phyloP scores from a whole-genome alignment of 148 eudicot species.

The Polygonum maritimum region DNA sequence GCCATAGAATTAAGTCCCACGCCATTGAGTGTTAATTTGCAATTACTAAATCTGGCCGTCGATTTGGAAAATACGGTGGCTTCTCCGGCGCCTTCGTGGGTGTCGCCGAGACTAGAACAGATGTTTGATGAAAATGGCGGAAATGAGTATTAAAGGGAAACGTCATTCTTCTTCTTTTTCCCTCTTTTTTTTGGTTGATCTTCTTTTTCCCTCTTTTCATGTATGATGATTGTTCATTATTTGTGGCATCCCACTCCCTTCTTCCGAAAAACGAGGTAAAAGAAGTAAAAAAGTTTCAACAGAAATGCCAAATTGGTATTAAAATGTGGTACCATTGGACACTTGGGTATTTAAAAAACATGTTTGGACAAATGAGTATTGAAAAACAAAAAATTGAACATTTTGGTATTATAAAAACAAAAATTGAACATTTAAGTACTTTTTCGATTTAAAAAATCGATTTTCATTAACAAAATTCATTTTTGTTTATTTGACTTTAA shows the following conservation, averaged over 20 bases:
- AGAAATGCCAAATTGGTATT: too few species aligned
- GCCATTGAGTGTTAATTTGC: neutral
- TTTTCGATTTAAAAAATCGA: too few species aligned
- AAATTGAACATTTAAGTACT: too few species aligned
- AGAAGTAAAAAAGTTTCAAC: neutral
- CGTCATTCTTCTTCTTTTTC: neutral
- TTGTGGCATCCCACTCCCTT: neutral
- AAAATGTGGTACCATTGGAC: too few species aligned
- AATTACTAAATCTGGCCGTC: neutral
- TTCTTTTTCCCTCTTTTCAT: neutral
- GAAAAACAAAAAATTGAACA: too few species aligned
- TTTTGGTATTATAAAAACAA: too few species aligned
- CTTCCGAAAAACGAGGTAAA: neutral
- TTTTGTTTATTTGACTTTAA: too few species aligned
- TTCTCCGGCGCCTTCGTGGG: neutral
- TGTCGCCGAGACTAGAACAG: neutral
- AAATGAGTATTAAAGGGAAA: slow-evolving; percentile 9
- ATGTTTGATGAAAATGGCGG: slow-evolving; percentile 7
- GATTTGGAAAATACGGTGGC: neutral
- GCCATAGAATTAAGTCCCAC: slow-evolving; percentile 39
- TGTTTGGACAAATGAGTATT: too few species aligned
- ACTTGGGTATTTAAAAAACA: too few species aligned
- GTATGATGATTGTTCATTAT: neutral
- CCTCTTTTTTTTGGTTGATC: too few species aligned
- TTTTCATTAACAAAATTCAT: too few species aligned